Conservation (phyloP, 495 filamentous ascomycete genomes). For the Penicillium soppii region DNA sequence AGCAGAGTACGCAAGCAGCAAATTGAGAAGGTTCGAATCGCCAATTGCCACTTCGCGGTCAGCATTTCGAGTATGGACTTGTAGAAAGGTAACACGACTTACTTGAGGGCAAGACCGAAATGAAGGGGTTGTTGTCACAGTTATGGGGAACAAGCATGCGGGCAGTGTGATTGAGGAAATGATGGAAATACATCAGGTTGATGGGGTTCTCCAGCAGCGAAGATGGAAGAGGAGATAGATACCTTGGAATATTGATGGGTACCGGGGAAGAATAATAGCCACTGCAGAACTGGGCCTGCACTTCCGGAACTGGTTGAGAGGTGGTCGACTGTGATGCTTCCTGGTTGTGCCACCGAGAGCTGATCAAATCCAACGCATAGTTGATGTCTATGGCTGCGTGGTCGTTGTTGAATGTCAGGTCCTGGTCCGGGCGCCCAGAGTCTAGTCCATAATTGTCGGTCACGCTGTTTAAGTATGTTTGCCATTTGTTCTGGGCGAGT, state of each 20-base stretch:
- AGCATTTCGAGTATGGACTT: constrained; percentile 4
- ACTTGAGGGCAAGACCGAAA: constrained; percentile 68
- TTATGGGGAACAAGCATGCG: constrained; percentile 74
- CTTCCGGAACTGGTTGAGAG: constrained; percentile 4
- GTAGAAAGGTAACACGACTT: constrained; percentile 27
- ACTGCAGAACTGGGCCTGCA: constrained; percentile 11
- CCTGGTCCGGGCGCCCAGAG: constrained; percentile 64
- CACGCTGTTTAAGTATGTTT: constrained; percentile 40
- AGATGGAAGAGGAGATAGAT: constrained; percentile 64
- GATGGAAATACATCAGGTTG: constrained; percentile 75
- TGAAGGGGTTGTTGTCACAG: constrained; percentile 71
- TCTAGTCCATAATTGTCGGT: constrained; percentile 64
- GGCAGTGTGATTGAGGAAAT: constrained; percentile 80
- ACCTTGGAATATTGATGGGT: constrained; percentile 63
- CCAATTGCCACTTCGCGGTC: constrained; percentile 58
- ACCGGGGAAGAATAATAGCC: constrained; percentile 72
- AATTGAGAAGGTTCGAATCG: constrained; percentile 67
- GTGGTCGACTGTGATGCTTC: constrained; percentile 5
- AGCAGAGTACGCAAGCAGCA: constrained; percentile 80
- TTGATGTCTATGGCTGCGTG: constrained; percentile 51
- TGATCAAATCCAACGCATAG: constrained; percentile 34
- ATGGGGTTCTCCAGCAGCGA: constrained; percentile 71
- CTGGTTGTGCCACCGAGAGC: constrained; percentile 14
- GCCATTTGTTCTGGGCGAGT: constrained; percentile 37
- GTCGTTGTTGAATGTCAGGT: constrained; percentile 70